These are phyloP conservation scores for Batrachochytrium dendrobatidis DNA, from an alignment of 371 early-diverging fungal species.

Conservation along the genomic window DNA sequence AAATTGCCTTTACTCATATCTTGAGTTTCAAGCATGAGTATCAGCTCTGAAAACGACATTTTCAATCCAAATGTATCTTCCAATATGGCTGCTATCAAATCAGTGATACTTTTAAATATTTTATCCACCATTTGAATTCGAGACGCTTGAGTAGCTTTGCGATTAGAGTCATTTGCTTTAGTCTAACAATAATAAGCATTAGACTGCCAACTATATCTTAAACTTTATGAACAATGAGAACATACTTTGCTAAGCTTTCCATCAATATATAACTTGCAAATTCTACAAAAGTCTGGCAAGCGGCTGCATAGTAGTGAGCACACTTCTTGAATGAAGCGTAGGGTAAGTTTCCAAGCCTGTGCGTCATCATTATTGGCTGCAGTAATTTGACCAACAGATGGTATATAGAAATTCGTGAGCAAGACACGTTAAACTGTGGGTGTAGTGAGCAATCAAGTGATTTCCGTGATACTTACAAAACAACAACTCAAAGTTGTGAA, in stretches of 20 bases:
- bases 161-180: neutral
- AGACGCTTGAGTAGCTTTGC: neutral
- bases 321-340: conserved; percentile 60
- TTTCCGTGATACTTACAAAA: neutral
- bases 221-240: neutral
- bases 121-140: too few species aligned
- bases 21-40: too few species aligned
- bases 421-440: conserved; percentile 6
- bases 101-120: neutral
- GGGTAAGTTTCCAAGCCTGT: conserved; percentile 61
- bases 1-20: too few species aligned
- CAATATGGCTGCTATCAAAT: neutral
- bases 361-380: conserved; percentile 28
- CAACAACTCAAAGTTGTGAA: neutral
- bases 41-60: neutral
- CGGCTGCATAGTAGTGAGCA: conserved; percentile 65
- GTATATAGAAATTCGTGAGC: neutral
- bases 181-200: neutral
- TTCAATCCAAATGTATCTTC: neutral
- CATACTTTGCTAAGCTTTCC: conserved; percentile 56
- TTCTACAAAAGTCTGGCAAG: conserved; percentile 89
- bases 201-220: neutral
- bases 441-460: neutral
- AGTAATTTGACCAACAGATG: conserved; percentile 24
- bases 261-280: conserved; percentile 76